Evolutionary conservation across 768 basidiomycete species (phyloP).

Genomic region (Chlorophyllum brunneum): DNA sequence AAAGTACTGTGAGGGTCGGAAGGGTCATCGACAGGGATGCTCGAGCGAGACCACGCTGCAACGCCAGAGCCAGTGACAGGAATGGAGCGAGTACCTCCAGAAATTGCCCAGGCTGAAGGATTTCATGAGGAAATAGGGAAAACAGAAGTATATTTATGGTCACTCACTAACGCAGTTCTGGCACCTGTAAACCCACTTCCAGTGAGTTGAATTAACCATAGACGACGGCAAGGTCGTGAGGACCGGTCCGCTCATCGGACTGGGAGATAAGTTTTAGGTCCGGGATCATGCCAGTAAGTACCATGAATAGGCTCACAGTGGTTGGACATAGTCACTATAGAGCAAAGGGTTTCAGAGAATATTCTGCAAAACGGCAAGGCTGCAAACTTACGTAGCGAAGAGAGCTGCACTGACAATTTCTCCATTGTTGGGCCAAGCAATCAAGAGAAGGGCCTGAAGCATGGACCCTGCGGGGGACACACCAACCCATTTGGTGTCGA

Average conservation of each 20-base stretch:
- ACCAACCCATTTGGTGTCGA: conserved; percentile 53
- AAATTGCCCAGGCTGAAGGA: conserved; percentile 33
- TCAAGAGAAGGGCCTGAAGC: conserved; percentile 51
- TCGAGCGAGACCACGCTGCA: conserved; percentile 50
- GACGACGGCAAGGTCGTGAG: conserved; percentile 49
- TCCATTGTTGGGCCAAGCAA: conserved; percentile 59
- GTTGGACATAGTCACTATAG: conserved; percentile 46
- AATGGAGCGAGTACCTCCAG: conserved; percentile 34
- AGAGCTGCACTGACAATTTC: conserved; percentile 50
- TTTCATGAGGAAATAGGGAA: not conserved
- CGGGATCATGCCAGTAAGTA: too few species aligned
- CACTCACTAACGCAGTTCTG: conserved; percentile 60
- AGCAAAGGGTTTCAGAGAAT: conserved; percentile 1
- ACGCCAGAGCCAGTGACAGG: conserved; percentile 31
- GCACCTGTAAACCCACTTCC: conserved; percentile 68
- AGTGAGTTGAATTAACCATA: conserved; percentile 54
- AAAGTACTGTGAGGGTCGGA: conserved; percentile 49
- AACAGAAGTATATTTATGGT: not conserved
- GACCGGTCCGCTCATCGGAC: conserved; percentile 45
- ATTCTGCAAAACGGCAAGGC: not conserved
- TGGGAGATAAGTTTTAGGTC: conserved; percentile 15
- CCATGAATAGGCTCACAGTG: conserved; percentile 31
- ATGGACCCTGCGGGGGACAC: conserved; percentile 51
- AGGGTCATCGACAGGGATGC: conserved; percentile 41
- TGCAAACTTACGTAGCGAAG: conserved; percentile 45